Evolutionary conservation across 148 eudicot species (phyloP).

Genomic region (Beta vulgaris): DNA sequence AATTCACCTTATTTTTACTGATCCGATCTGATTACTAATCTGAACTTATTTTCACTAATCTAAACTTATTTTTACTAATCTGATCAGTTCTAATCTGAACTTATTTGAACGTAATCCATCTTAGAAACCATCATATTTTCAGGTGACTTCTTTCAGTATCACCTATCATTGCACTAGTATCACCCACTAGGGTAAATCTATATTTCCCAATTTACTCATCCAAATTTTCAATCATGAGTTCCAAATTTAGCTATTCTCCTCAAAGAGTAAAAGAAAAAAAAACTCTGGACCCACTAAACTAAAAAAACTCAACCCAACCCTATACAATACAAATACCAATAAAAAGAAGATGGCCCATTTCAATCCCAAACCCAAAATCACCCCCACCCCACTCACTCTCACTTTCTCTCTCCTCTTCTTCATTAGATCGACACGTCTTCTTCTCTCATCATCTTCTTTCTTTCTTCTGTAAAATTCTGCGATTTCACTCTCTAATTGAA

Average conservation of each 20-base stretch:
- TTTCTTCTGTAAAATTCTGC: neutral
- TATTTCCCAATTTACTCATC: too few relatives aligned
- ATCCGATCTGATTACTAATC: too few relatives aligned
- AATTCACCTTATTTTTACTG: too few relatives aligned
- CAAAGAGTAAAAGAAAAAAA: neutral
- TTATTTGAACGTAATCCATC: too few relatives aligned
- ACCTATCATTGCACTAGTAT: neutral
- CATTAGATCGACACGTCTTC: neutral
- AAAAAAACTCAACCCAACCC: neutral
- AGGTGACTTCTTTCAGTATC: too few relatives aligned
- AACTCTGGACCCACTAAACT: neutral
- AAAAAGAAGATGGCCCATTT: neutral
- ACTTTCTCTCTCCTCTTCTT: too few relatives aligned
- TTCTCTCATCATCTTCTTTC: neutral
- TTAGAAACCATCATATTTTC: too few relatives aligned
- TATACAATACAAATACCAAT: neutral
- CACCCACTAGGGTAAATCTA: neutral
- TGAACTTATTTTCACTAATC: too few relatives aligned
- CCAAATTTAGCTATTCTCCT: neutral
- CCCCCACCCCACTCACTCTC: too few relatives aligned
- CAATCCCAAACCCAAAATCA: neutral
- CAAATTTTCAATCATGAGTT: neutral
- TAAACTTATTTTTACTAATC: too few relatives aligned
- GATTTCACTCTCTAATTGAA: neutral
- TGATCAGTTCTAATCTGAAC: too few relatives aligned